Evolutionary conservation across 257 asterid species (phyloP), one percentile per base, ranked within the genome.

Genomic region (Salvia rosmarinus): DNA sequence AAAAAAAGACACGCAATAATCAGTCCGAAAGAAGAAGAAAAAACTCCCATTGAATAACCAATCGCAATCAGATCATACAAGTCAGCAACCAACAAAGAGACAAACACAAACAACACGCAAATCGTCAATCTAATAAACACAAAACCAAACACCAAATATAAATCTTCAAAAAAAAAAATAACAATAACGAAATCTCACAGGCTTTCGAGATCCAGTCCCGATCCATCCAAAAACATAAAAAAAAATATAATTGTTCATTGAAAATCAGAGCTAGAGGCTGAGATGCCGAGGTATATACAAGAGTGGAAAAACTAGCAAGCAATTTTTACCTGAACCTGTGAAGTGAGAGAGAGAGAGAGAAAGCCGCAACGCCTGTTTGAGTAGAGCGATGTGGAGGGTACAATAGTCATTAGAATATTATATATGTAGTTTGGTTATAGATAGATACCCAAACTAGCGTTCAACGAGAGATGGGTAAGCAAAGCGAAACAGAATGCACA

Each of bases 161-260:
- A 4, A 59, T 46, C 49, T 56, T 49, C 56, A n/a, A n/a, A n/a
- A n/a, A 63, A 32, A 30, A 63, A 63, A 23, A n/a, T n/a, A n/a
- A 52, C n/a, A 64, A 11, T 6, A 61, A 70, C 4, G 47, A n/a
- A 61, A 5, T 14, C 69, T n/a, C 55, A 59, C 1, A 64, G n/a
- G 54, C 40, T 23, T 9, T 28, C 57, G 40, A 79, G 84, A 79
- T 76, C 78, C 75, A 42, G n/a, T 11, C 56, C 46, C 68, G 78
- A 68, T 78, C 67, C 69, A 69, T 52, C 19, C 25, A n/a, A 47
- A 52, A 37, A 68, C 49, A 37, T 2, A n/a, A n/a, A n/a, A 14
- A 19, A 50, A 5, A 5, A n/a, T 25, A 46, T 0, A n/a, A 49
- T 17, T 40, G 3, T 9, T 23, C 11, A 39, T 43, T 5, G 12